Conservation (phyloP, 208 protist species). For the Phytomonas francai region DNA sequence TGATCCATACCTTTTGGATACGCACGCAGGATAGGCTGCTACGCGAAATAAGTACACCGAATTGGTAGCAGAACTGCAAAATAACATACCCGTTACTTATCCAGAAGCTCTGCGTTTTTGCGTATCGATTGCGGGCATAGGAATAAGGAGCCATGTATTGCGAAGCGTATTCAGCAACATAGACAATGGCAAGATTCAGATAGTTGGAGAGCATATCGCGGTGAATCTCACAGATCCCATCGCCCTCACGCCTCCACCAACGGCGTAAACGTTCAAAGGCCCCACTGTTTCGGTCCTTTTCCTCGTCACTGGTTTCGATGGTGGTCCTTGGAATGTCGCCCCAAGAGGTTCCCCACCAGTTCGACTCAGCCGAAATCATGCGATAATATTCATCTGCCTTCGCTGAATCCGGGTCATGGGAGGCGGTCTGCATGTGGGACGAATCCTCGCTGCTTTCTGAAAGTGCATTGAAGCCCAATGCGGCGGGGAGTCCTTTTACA, state of each 20-base stretch:
- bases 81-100: slow-evolving; percentile 72
- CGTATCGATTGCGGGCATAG: slow-evolving; percentile 22
- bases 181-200: slow-evolving; percentile 75
- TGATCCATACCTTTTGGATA: slow-evolving; percentile 72
- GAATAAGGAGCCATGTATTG: slow-evolving; percentile 80
- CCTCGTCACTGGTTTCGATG: slow-evolving; percentile 4
- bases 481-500: slow-evolving; percentile 32
- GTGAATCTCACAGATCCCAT: slow-evolving; percentile 32
- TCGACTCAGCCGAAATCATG: neutral
- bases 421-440: neutral
- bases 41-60: slow-evolving; percentile 85
- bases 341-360: neutral
- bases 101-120: slow-evolving; percentile 30
- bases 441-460: slow-evolving; percentile 11
- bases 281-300: slow-evolving; percentile 11
- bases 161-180: slow-evolving; percentile 82
- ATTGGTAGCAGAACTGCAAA: slow-evolving; percentile 86
- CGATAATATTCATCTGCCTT: slow-evolving; percentile 24
- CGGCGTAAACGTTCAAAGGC: slow-evolving; percentile 22
- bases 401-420: slow-evolving; percentile 4
- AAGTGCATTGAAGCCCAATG: slow-evolving; percentile 28
- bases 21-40: slow-evolving; percentile 69
- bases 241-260: slow-evolving; percentile 41
- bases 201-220: slow-evolving; percentile 61
- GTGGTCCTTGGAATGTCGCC: slow-evolving; percentile 2